These are phyloP conservation scores for Cyberlindnera nakhonratchasimensis DNA, from an alignment of 805 yeast species.

Conservation along the genomic window DNA sequence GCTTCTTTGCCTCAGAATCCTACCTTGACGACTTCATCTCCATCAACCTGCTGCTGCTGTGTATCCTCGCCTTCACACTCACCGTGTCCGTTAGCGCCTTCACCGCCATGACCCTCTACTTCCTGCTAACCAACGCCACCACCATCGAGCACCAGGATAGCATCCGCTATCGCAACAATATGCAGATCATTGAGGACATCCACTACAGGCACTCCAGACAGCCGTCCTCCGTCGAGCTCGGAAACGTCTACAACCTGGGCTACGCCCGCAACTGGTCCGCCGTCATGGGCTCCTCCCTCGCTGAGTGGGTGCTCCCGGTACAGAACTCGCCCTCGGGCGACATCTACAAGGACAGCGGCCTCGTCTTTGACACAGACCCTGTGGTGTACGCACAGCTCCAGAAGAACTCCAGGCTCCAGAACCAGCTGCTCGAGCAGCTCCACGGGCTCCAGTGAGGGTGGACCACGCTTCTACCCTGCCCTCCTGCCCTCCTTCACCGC, in stretches of 20 bases:
- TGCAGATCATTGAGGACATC: constrained; percentile 33
- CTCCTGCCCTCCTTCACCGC: not conserved
- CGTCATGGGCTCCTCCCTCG: constrained; percentile 68
- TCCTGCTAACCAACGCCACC: constrained; percentile 63
- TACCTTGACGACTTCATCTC: constrained; percentile 45
- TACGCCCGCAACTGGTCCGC: constrained; percentile 53
- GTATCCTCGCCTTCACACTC: constrained; percentile 50
- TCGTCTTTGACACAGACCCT: constrained; percentile 48
- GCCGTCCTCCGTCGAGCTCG: constrained; percentile 43
- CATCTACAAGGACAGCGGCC: constrained; percentile 40
- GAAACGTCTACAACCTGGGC: constrained; percentile 80
- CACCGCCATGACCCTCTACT: constrained; percentile 52
- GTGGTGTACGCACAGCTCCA: constrained; percentile 38
- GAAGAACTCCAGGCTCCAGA: constrained; percentile 42
- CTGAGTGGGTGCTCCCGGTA: constrained; percentile 72
- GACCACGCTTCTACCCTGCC: not conserved
- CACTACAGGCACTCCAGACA: constrained; percentile 38
- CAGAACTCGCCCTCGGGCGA: constrained; percentile 28
- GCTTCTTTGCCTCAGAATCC: constrained; percentile 42
- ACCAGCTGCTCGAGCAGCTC: constrained; percentile 13
- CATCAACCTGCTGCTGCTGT: constrained; percentile 57
- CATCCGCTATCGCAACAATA: constrained; percentile 43
- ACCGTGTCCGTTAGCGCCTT: constrained; percentile 57
- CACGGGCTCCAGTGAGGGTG: constrained; percentile 6
- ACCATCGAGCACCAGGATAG: constrained; percentile 74